A percentile compares a stretch with the other conserved stretches of the same genome.
These are phyloP conservation scores for Diaporthe amygdali DNA, from an alignment of 2,329 filamentous ascomycete species.

Conservation along the genomic window DNA sequence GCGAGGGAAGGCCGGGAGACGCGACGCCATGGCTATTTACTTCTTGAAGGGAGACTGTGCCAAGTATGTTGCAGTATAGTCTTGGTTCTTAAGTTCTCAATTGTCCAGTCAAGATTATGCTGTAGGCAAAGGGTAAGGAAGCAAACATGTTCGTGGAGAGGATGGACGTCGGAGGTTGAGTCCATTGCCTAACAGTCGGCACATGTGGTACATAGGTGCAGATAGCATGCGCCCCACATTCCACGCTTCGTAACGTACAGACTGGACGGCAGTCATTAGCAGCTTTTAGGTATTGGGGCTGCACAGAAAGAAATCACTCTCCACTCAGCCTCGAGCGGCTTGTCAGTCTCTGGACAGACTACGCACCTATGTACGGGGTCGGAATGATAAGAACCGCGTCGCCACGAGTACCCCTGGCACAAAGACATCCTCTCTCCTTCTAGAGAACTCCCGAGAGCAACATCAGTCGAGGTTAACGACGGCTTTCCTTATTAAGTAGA, in stretches of 20 bases:
- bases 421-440: neutral
- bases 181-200: neutral
- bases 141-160: neutral
- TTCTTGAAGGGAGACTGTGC: neutral
- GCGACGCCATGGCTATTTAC: constrained; percentile 56
- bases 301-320: neutral
- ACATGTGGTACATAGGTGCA: neutral
- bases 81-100: neutral
- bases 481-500: neutral
- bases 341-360: neutral
- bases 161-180: neutral
- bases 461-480: neutral
- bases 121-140: neutral
- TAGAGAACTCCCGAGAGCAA: neutral
- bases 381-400: neutral
- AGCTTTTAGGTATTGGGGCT: neutral
- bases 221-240: neutral
- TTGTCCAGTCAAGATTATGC: neutral
- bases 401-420: neutral
- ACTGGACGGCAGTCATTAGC: neutral
- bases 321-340: neutral
- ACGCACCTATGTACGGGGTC: neutral
- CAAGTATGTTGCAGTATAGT: neutral
- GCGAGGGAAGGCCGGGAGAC: constrained; percentile 67
- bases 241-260: fast-evolving